phyloP scores from a whole-genome alignment of 257 asterid genomes.

The Anisodus acutangulus region DNA sequence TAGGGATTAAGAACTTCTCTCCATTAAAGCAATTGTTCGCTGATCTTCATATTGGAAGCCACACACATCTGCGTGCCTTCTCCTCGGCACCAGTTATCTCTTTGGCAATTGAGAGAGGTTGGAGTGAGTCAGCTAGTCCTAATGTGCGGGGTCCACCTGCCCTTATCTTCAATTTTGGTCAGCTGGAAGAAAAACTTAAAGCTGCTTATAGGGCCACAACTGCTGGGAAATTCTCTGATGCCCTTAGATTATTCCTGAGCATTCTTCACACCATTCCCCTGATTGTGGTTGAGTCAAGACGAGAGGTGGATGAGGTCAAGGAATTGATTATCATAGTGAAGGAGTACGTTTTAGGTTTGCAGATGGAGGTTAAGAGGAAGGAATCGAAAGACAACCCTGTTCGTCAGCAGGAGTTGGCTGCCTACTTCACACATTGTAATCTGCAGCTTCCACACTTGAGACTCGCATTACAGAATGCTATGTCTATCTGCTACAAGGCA shows the following conservation, averaged over 20 bases:
- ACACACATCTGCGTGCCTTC: slow-evolving; percentile 68
- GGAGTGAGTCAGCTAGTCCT: slow-evolving; percentile 72
- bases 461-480: slow-evolving; percentile 66
- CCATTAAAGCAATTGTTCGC: slow-evolving; percentile 65
- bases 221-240: slow-evolving; percentile 71
- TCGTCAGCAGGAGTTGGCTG: slow-evolving; percentile 87
- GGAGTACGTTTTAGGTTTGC: slow-evolving; percentile 74
- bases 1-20: slow-evolving; percentile 70
- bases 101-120: slow-evolving; percentile 74
- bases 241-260: slow-evolving; percentile 55
- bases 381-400: slow-evolving; percentile 60
- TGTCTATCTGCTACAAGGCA: slow-evolving; percentile 64
- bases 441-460: slow-evolving; percentile 74
- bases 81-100: slow-evolving; percentile 69
- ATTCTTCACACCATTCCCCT: slow-evolving; percentile 77
- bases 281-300: slow-evolving; percentile 68
- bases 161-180: slow-evolving; percentile 62
- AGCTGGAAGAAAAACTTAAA: slow-evolving; percentile 73
- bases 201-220: slow-evolving; percentile 78
- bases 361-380: slow-evolving; percentile 83
- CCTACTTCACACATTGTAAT: slow-evolving; percentile 81
- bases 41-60: slow-evolving; percentile 70
- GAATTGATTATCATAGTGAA: slow-evolving; percentile 63
- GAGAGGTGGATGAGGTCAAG: slow-evolving; percentile 84
- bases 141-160: slow-evolving; percentile 80